Base-by-base conservation (phyloP, 1,139 yeast genomes). In the Debaryomyces robertsiae region DNA sequence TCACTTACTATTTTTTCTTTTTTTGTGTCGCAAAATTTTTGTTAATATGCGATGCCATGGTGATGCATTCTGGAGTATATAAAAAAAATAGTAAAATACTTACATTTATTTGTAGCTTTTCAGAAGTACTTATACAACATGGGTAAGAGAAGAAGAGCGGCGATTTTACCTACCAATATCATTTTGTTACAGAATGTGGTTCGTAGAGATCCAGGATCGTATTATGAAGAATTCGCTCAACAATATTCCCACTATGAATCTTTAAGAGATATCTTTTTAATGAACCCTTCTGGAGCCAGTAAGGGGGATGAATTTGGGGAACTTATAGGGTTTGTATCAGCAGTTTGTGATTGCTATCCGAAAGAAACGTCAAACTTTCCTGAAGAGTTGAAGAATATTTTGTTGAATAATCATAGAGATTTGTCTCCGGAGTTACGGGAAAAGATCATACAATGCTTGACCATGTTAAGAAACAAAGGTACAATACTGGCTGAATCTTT, bases 181-280 rank as follows among this genome's bases (percentile, higher is more conserved):
- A 91, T 95, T 37, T 69, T 91, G 46, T 69, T 93, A 48, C 98
- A 94, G 67, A 93, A 94, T 60, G 77, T 93, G 45, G 95, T 93
- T 9, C 84, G 91, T 57, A 75, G 97, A 53, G 98, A 93, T 59
- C 98, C 98, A 3, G 85, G 80, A 46, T 89, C 98, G 0, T 94
- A 93, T 62, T 81, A 81, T 48, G 98, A 94, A 63, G 99, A 93
- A 63, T 93, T 93, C 63, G 61, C 84, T 37, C 94, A 90, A 54
- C 98, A 94, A 60, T 89, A 84, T 61, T 79, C 93, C 41, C 98
- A 94, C 61, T 93, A 93, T 63, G 90, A 86, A 60, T 86, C 98
- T 1, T 69, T 90, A 43, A 72, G 96, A 60, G 97, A 91, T 58
- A 84, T 94, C 46, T 89, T 88, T 55, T 69, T 88, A 61, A 68